A percentile compares a stretch with the other conserved stretches of the same genome.
Evolutionary conservation across 306 rosid species (phyloP).

Genomic region (Pachyrhizus erosus): DNA sequence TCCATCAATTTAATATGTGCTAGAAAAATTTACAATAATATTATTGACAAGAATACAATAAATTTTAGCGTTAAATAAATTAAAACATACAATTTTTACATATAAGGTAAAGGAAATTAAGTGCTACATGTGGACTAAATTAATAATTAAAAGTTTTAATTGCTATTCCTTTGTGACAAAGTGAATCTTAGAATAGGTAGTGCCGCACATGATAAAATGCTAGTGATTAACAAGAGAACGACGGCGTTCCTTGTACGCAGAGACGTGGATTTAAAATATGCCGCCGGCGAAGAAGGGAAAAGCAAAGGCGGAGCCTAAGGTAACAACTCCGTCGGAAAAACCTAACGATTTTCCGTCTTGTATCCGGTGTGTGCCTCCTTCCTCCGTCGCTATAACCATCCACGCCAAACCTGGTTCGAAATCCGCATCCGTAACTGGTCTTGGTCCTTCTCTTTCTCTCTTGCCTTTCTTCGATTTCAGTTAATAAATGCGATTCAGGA

Average conservation of each 20-base stretch:
- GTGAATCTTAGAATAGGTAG: background rate
- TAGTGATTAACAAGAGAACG: background rate
- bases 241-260: conserved; percentile 15
- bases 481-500: background rate
- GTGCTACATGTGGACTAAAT: background rate
- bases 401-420: conserved; percentile 98
- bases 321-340: conserved; percentile 44
- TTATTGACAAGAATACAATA: too few relatives aligned
- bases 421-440: conserved; percentile 83
- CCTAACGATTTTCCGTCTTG: conserved; percentile 60
- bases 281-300: conserved; percentile 82
- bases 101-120: background rate
- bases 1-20: too few relatives aligned
- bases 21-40: too few relatives aligned
- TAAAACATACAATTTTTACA: too few relatives aligned
- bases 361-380: conserved; percentile 76
- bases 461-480: background rate
- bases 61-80: too few relatives aligned
- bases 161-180: background rate
- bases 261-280: conserved; percentile 47
- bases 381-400: conserved; percentile 86
- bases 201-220: background rate
- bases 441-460: background rate
- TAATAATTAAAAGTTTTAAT: background rate
- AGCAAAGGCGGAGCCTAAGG: conserved; percentile 53